Conservation (phyloP, 2,329 filamentous ascomycete genomes). For the Pyrenochaeta sp. region DNA sequence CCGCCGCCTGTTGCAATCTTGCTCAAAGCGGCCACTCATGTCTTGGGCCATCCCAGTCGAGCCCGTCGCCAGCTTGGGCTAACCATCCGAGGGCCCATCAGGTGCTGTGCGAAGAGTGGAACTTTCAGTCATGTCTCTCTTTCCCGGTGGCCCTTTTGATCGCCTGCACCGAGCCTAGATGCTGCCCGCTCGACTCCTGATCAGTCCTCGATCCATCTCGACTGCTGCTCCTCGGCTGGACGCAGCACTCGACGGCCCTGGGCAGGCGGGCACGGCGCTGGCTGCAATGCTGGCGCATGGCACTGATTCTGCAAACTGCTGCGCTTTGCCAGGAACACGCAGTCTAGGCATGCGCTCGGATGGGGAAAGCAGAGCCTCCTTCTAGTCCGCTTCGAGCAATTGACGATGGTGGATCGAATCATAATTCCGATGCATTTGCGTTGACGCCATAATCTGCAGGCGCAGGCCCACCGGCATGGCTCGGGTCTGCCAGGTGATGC, state of each 20-base stretch:
- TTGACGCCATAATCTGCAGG: slow-evolving; percentile 31
- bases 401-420: slow-evolving; percentile 25
- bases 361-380: slow-evolving; percentile 46
- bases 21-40: slow-evolving; percentile 8
- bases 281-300: not conserved
- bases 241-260: not conserved
- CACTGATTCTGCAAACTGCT: slow-evolving; percentile 9
- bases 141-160: no score
- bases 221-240: slow-evolving; percentile 3
- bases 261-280: not conserved
- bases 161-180: slow-evolving; percentile 19
- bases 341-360: slow-evolving; percentile 36
- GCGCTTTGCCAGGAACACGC: slow-evolving; percentile 32
- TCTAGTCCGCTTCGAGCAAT: slow-evolving; percentile 21
- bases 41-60: slow-evolving; percentile 18
- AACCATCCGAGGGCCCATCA: slow-evolving; percentile 24
- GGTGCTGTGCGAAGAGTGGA: slow-evolving; percentile 26
- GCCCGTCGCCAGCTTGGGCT: slow-evolving; percentile 22
- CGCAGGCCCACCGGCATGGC: slow-evolving; percentile 30
- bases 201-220: slow-evolving; percentile 8
- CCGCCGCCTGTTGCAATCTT: slow-evolving; percentile 11
- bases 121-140: slow-evolving; percentile 20
- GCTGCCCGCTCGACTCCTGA: slow-evolving; percentile 14
- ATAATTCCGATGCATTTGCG: slow-evolving; percentile 24
- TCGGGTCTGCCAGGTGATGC: slow-evolving; percentile 43